These are phyloP conservation scores for Paramyrothecium roridum DNA, from an alignment of 2,329 filamentous ascomycete genomes.

Conservation along the genomic window DNA sequence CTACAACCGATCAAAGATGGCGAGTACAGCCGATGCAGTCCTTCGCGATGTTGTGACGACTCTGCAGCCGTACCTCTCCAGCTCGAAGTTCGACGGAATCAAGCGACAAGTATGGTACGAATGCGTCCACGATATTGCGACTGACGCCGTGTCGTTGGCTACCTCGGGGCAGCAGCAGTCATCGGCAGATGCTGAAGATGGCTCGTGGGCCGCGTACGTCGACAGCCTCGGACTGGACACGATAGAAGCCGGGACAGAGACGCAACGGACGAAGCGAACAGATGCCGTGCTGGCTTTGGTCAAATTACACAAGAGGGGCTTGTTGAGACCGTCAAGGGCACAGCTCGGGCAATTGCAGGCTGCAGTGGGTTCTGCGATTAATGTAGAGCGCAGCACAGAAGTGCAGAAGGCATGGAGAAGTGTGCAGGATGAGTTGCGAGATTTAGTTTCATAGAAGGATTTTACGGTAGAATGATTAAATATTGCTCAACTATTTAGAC, in stretches of 20 bases:
- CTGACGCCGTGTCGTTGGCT: conserved; percentile 26
- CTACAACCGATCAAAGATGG: conserved; percentile 41
- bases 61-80: conserved; percentile 37
- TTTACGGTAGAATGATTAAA: too few relatives aligned
- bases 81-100: conserved; percentile 35
- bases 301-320: conserved; percentile 37
- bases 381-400: conserved; percentile 40
- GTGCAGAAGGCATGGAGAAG: conserved; percentile 40
- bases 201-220: conserved; percentile 34
- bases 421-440: conserved; percentile 24
- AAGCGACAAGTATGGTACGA: conserved; percentile 52
- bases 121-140: conserved; percentile 43
- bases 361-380: conserved; percentile 29
- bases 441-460: neutral
- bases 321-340: conserved; percentile 32
- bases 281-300: conserved; percentile 41
- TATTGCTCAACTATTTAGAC: too few relatives aligned
- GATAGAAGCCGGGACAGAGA: conserved; percentile 46
- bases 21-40: conserved; percentile 29
- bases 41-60: conserved; percentile 35
- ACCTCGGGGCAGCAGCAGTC: conserved; percentile 3
- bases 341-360: conserved; percentile 24
- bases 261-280: conserved; percentile 45
- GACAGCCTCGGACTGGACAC: conserved; percentile 43
- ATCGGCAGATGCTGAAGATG: conserved; percentile 12